Base-by-base conservation (phyloP, 176 grass and related monocot genomes). In the Bromus sterilis region DNA sequence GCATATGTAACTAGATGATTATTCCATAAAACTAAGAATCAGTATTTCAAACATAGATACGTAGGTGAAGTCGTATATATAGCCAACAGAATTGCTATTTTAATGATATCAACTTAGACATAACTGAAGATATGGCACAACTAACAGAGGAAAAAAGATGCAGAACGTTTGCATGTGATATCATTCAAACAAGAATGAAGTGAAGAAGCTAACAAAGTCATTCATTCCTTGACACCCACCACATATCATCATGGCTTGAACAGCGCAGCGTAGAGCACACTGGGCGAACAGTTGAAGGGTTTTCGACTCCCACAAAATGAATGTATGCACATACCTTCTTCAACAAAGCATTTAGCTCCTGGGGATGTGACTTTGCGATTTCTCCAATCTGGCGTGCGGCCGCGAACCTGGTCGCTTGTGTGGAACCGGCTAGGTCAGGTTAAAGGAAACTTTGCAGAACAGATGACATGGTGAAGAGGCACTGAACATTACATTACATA, bases 371-470 rank as follows among this genome's bases (percentile, higher is more conserved):
- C 77, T 93, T 99, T 75, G 96, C 89, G 15, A 99, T 93, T 63
- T 93, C 96, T 73, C 96, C 93, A 74, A 99, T 99, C 91, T 99
- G 93, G 35, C 93, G 85, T 37, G 96, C 93, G 67, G 96, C 96
- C 35, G 89, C 93, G 53, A 90, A 91, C 87, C 96, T 91, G 24
- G 93, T 99, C 2, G 82, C 75, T 95, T 93, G 93, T 11, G 93
- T 93, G 24, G 96, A 99, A 88, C 96, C 96, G 88, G 96, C 96
- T 99, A 75, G 30, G 65, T 31, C 31, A 76, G 78, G 85, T 97
- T 85, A 91, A 97, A 81, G 80, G 61, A 91, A 86, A 82, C 28
- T 66, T 65, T 14, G 80, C 67, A 77, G 11, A 69, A 53, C 10
- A 78, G 29, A 88, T 4, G 24, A 18, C 43, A 0, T 15, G 62